Conservation (phyloP, 1,284 basidiomycete species). For the Ceratobasidium sp. region DNA sequence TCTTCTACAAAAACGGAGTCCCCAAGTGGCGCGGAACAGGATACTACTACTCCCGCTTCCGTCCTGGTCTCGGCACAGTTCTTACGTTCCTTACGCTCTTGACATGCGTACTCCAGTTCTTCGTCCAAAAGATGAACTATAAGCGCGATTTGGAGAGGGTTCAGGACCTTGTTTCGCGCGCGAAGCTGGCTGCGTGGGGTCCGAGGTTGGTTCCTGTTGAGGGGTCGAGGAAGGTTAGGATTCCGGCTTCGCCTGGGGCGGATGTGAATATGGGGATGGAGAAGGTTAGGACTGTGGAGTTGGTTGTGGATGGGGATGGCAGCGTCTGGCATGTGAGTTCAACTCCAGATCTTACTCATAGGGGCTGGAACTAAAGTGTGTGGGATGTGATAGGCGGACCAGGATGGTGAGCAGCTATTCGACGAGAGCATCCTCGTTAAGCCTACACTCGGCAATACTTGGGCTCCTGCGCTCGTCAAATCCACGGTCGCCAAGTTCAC, state of each 20-base stretch:
- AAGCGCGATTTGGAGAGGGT: conserved; percentile 78
- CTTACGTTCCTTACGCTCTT: conserved; percentile 79
- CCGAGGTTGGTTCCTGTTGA: conserved; percentile 71
- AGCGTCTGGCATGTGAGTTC: conserved; percentile 76
- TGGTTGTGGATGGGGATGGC: conserved; percentile 79
- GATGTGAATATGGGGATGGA: conserved; percentile 58
- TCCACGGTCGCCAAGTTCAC: conserved; percentile 27
- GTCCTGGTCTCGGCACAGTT: conserved; percentile 87
- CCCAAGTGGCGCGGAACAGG: conserved; percentile 88
- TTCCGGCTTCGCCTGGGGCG: conserved; percentile 76
- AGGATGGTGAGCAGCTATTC: conserved; percentile 47
- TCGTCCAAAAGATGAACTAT: conserved; percentile 83
- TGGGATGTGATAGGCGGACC: conserved; percentile 20
- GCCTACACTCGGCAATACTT: conserved; percentile 47
- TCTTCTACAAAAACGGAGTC: conserved; percentile 92
- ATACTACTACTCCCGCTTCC: conserved; percentile 93
- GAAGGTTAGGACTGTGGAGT: conserved; percentile 69
- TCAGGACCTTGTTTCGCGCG: conserved; percentile 72
- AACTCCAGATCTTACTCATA: background rate
- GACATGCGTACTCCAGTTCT: conserved; percentile 82
- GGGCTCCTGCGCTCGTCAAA: conserved; percentile 47
- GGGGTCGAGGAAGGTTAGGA: conserved; percentile 78
- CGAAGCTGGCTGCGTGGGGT: conserved; percentile 81
- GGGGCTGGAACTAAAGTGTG: background rate
- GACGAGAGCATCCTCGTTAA: conserved; percentile 45